A percentile compares a stretch with the other conserved stretches of the same genome.
Evolutionary conservation across 2,329 filamentous ascomycete species (phyloP).

Genomic region (Alternaria metachromatica): DNA sequence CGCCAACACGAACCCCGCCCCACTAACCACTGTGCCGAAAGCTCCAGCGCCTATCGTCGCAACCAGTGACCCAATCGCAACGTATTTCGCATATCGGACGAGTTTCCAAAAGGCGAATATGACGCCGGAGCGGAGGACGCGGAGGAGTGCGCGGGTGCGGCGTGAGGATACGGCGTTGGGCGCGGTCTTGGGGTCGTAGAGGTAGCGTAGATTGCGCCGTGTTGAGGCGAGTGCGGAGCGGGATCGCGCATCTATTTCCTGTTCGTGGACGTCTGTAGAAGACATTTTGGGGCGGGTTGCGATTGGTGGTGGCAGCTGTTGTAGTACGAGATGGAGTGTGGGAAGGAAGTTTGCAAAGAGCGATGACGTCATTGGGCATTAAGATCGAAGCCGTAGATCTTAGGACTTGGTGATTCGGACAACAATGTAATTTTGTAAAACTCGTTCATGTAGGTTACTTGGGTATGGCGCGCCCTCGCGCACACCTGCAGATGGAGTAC

Average conservation of each 20-base stretch:
- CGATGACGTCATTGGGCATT: not conserved
- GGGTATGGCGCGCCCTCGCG: too few species aligned
- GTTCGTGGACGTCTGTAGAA: slow-evolving; percentile 4
- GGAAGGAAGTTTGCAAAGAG: not conserved
- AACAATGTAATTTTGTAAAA: not conserved
- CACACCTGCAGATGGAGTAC: not conserved
- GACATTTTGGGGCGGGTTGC: slow-evolving; percentile 1
- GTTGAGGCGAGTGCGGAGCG: slow-evolving; percentile 36
- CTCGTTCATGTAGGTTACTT: not conserved
- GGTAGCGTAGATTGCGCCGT: slow-evolving; percentile 45
- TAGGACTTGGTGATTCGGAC: not conserved
- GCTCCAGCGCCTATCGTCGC: slow-evolving; percentile 49
- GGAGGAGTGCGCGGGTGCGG: slow-evolving; percentile 50
- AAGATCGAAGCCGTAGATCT: not conserved
- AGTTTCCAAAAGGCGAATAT: slow-evolving; percentile 54
- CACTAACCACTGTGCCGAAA: slow-evolving; percentile 46
- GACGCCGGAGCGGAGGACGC: slow-evolving; percentile 46
- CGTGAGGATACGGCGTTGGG: slow-evolving; percentile 38
- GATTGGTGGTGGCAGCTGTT: not conserved
- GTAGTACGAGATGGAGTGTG: not conserved
- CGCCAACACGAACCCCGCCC: slow-evolving; percentile 52
- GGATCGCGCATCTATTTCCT: slow-evolving; percentile 30
- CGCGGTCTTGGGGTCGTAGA: slow-evolving; percentile 44
- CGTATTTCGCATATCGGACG: slow-evolving; percentile 53
- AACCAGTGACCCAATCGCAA: slow-evolving; percentile 49